phyloP scores from a whole-genome alignment of 2,329 filamentous ascomycete genomes.

The Chrysosporium keratinophilum region DNA sequence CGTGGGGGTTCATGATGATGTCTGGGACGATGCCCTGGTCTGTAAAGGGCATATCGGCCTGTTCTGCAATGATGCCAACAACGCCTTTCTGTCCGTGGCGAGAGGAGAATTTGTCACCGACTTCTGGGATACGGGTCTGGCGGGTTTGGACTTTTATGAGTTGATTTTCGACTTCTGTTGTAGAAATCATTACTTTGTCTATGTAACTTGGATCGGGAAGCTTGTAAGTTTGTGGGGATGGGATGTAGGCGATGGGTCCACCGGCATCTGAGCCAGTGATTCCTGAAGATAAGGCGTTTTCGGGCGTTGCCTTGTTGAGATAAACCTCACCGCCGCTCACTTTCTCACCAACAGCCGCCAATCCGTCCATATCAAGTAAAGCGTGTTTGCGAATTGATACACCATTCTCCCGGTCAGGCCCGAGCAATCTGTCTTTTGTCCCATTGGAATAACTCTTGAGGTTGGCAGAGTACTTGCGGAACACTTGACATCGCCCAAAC shows the following conservation, averaged over 20 bases:
- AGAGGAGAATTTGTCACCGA: constrained; percentile 97
- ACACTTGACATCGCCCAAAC: constrained; percentile 95
- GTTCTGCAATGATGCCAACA: constrained; percentile 89
- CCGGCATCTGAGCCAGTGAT: constrained; percentile 53
- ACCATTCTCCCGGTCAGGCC: constrained; percentile 55
- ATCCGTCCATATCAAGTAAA: constrained; percentile 70
- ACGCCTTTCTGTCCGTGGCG: constrained; percentile 98
- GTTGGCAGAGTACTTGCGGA: constrained; percentile 81
- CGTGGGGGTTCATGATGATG: constrained; percentile 99
- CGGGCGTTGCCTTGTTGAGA: constrained; percentile 78
- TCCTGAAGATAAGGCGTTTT: constrained; percentile 63
- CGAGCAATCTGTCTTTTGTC: constrained; percentile 47
- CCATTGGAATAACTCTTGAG: constrained; percentile 85
- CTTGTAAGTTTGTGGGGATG: constrained; percentile 56
- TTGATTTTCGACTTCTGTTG: constrained; percentile 73
- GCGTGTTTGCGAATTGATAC: constrained; percentile 57
- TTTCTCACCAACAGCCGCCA: constrained; percentile 75
- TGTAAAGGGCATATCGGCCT: constrained; percentile 93
- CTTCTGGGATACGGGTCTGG: constrained; percentile 88
- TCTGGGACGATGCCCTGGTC: constrained; percentile 87
- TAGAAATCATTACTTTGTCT: constrained; percentile 90
- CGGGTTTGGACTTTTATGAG: constrained; percentile 90
- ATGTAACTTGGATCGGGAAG: constrained; percentile 78
- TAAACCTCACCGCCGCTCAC: constrained; percentile 73
- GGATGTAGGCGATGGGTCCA: constrained; percentile 28